A percentile compares a stretch with the other conserved stretches of the same genome.
Conservation (phyloP, 1,139 yeast species). For the Diutina ranongensis region DNA sequence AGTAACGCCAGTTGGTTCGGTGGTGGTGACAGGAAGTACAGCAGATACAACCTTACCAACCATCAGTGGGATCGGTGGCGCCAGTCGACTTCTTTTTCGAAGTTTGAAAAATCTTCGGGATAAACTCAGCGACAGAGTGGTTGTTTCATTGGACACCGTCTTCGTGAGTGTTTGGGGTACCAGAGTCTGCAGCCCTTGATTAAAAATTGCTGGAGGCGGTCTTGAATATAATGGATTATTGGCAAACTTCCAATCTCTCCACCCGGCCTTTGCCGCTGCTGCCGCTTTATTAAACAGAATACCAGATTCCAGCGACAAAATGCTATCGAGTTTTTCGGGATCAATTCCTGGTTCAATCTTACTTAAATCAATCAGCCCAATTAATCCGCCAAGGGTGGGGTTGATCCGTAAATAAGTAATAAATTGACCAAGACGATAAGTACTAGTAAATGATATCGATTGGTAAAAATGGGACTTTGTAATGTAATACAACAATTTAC, state of each 20-base stretch:
- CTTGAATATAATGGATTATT: constrained; percentile 52
- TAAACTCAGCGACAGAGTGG: not conserved
- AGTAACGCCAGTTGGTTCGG: not conserved
- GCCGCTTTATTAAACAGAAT: constrained; percentile 11
- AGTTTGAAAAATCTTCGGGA: constrained; percentile 1
- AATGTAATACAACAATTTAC: constrained; percentile 36
- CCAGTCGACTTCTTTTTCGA: constrained; percentile 3
- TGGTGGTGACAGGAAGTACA: not conserved
- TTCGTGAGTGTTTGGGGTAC: constrained; percentile 9
- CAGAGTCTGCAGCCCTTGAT: not conserved
- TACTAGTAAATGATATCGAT: constrained; percentile 45
- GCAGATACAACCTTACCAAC: not conserved
- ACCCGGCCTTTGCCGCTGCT: constrained; percentile 42
- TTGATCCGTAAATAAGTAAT: constrained; percentile 49
- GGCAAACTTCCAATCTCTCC: constrained; percentile 84
- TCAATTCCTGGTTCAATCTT: constrained; percentile 26
- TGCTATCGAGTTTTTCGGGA: not conserved
- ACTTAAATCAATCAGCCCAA: constrained; percentile 48
- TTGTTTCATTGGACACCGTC: constrained; percentile 6
- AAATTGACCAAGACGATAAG: constrained; percentile 70
- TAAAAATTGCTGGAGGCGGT: constrained; percentile 7
- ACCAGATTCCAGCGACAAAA: constrained; percentile 4
- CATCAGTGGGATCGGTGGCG: not conserved
- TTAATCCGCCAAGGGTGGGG: constrained; percentile 42
- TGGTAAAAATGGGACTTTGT: constrained; percentile 45